Conservation (phyloP, 2,329 filamentous ascomycete species). For the Colletotrichum sp. region DNA sequence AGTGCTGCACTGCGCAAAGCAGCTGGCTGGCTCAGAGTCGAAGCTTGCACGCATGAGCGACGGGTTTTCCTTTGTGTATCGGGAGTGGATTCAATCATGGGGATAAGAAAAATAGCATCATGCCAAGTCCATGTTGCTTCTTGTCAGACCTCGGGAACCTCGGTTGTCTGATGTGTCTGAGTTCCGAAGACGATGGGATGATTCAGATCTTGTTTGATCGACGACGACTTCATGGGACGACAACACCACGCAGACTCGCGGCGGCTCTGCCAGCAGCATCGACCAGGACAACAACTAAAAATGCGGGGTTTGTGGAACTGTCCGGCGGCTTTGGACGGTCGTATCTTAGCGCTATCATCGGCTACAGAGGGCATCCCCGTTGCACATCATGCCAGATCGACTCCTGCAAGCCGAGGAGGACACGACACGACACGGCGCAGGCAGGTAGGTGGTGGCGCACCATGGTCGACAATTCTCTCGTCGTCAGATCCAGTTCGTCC, state of each 20-base stretch:
- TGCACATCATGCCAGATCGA: constrained; percentile 20
- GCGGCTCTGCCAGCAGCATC: not conserved
- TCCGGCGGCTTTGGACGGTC: not conserved
- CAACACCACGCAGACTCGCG: not conserved
- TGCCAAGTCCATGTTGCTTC: not conserved
- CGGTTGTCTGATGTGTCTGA: constrained; percentile 18
- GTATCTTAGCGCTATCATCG: not conserved
- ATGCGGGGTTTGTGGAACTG: constrained; percentile 12
- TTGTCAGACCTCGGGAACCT: not conserved
- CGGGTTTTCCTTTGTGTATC: not conserved
- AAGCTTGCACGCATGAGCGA: not conserved
- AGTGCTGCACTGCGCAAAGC: not conserved
- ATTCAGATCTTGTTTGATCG: constrained; percentile 22
- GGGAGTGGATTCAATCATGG: not conserved
- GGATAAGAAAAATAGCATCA: not conserved
- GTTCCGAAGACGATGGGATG: constrained; percentile 18
- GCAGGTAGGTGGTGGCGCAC: not conserved
- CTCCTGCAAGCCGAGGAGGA: constrained; percentile 11
- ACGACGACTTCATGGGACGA: not conserved
- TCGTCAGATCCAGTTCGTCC: constrained; percentile 17
- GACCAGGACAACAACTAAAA: not conserved
- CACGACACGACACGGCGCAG: not conserved
- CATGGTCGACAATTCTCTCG: not conserved
- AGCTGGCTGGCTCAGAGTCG: not conserved
- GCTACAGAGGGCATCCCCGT: not conserved